Conservation (phyloP, 2,329 filamentous ascomycete genomes). For the Sporothrix pseudoabietina region DNA sequence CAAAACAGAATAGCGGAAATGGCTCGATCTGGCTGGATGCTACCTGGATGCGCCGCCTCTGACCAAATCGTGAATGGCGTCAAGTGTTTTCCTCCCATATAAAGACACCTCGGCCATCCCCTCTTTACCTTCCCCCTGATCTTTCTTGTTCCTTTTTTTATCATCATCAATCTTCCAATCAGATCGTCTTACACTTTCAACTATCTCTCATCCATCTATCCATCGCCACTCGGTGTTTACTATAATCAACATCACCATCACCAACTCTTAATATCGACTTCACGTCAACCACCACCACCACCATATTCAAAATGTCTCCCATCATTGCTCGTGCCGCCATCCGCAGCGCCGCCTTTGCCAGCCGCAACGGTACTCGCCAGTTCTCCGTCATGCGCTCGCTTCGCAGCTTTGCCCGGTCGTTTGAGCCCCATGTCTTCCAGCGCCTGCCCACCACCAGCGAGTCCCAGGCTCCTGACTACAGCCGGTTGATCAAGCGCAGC, state of each 20-base stretch:
- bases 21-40: background rate
- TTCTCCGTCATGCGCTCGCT: conserved; percentile 45
- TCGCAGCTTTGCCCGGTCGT: conserved; percentile 43
- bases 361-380: conserved; percentile 37
- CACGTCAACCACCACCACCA: conserved; percentile 18
- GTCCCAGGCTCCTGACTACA: conserved; percentile 45
- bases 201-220: background rate
- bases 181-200: conserved; percentile 15
- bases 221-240: conserved; percentile 11
- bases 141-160: conserved; percentile 15
- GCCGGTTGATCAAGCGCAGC: conserved; percentile 42
- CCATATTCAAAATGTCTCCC: conserved; percentile 40
- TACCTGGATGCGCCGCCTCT: background rate
- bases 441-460: conserved; percentile 40
- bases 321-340: conserved; percentile 43
- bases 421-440: conserved; percentile 46
- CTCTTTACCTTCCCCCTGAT: background rate
- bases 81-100: conserved; percentile 18
- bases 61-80: conserved; percentile 23
- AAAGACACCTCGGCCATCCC: background rate
- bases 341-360: conserved; percentile 35
- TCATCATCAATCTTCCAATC: conserved; percentile 23
- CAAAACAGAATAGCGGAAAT: conserved; percentile 6
- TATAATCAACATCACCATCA: background rate
- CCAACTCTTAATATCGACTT: background rate